Base-by-base conservation (phyloP, 2,329 filamentous ascomycete genomes). In the Cordyceps farinosa region DNA sequence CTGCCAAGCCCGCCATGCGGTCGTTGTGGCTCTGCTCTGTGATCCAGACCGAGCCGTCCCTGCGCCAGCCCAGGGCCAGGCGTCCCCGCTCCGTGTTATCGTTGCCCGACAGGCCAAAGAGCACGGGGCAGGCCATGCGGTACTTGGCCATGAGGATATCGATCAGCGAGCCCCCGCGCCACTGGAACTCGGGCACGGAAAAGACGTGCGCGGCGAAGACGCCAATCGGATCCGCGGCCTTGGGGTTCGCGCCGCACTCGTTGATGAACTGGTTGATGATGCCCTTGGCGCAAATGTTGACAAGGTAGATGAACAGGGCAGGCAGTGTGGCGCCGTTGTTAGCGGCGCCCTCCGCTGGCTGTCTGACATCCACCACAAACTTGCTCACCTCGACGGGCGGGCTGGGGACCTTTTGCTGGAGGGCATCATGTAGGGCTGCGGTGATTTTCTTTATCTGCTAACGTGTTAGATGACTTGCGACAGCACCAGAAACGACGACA, bases 141-240 rank as follows among this genome's bases (percentile, higher is more conserved):
- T 91, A 90, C 75, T 98, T 97, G 61, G 93, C 81, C 70, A 96
- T 88, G 36, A 98, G 81, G 64, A 98, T 90, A 72, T 96, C 91
- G 59, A 92, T 88, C 64, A 96, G 80, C 1, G 88, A 83, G 54
- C 83, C 76, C 9, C 86, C 88, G 57, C 87, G 83, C 82, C 87
- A 90, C 61, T 84, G 79, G 70, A 91, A 90, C 17, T 85, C 81
- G 22, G 85, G 81, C 59, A 84, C 81, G 1, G 90, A 89, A 72
- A 96, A 94, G 36, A 96, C 83, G 66, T 88, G 86, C 7, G 89
- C 89, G 1, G 88, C 83, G 30, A 93, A 81, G 30, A 94, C 85
- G n/a, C 92, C 92, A 51, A 96, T 83, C 0, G 90, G 89, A 68
- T 95, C 90, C 10, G 91, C 91, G 6, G 85, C 82, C 65, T 84